phyloP scores from a whole-genome alignment of 306 rosid genomes.

The Trifolium fragiferum region DNA sequence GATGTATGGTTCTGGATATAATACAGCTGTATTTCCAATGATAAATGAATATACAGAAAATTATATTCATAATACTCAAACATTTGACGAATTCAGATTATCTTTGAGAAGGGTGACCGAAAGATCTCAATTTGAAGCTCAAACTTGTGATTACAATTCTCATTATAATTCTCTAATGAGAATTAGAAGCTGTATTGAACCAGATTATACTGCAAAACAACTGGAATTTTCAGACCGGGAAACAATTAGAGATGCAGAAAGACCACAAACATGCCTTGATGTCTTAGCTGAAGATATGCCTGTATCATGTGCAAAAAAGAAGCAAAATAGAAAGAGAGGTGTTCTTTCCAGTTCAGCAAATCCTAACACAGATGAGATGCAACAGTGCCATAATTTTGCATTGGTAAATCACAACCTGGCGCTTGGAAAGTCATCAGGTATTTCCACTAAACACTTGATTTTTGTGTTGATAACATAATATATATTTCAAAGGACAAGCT shows the following conservation, averaged over 20 bases:
- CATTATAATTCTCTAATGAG: constrained; percentile 48
- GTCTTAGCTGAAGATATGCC: constrained; percentile 47
- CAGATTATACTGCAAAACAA: constrained; percentile 45
- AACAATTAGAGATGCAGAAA: constrained; percentile 38
- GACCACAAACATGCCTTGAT: constrained; percentile 50
- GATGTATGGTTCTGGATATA: constrained; percentile 45
- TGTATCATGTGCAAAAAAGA: constrained; percentile 57
- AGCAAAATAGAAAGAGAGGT: constrained; percentile 55
- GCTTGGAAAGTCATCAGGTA: constrained; percentile 59
- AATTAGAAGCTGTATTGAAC: constrained; percentile 40
- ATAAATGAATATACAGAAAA: constrained; percentile 32
- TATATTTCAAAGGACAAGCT: constrained; percentile 28
- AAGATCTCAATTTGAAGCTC: constrained; percentile 53
- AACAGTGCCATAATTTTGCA: constrained; percentile 37
- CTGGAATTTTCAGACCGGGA: constrained; percentile 31
- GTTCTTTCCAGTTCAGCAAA: constrained; percentile 40
- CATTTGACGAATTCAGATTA: constrained; percentile 39
- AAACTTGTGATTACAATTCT: constrained; percentile 46
- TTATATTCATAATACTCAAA: constrained; percentile 40
- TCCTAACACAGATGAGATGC: constrained; percentile 46
- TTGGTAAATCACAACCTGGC: constrained; percentile 45
- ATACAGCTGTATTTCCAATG: constrained; percentile 30
- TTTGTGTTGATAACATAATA: constrained; percentile 21
- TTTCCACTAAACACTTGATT: constrained; percentile 30
- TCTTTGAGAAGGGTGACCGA: constrained; percentile 49